Evolutionary conservation across 495 filamentous ascomycete species (phyloP).

Genomic region (Astrothelium macrocarpum): DNA sequence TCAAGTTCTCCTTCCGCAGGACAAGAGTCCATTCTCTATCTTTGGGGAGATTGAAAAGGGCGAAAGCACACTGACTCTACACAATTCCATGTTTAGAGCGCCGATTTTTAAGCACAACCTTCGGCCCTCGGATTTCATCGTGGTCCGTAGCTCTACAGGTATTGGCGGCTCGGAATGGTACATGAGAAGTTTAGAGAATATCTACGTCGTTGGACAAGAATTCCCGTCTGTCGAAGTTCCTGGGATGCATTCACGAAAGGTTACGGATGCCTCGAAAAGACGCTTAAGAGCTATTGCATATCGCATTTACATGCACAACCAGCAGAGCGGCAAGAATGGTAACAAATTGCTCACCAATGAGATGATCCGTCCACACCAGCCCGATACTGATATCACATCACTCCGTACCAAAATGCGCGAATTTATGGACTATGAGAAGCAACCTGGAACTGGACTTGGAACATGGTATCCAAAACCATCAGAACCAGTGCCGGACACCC

Average conservation of each 20-base stretch:
- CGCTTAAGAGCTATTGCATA: constrained; percentile 92
- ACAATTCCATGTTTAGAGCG: constrained; percentile 91
- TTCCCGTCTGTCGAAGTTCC: constrained; percentile 88
- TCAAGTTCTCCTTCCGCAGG: constrained; percentile 74
- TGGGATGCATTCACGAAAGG: constrained; percentile 82
- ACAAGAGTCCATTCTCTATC: constrained; percentile 88
- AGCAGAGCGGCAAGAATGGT: constrained; percentile 28
- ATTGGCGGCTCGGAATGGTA: constrained; percentile 64
- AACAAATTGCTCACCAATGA: constrained; percentile 28
- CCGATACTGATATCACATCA: constrained; percentile 76
- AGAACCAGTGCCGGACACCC: constrained; percentile 65
- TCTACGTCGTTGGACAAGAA: constrained; percentile 83
- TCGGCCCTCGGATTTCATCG: constrained; percentile 75
- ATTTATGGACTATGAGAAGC: constrained; percentile 80
- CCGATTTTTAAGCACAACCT: constrained; percentile 82
- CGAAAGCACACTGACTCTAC: constrained; percentile 76
- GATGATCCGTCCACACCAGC: constrained; percentile 72
- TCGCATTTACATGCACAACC: constrained; percentile 66
- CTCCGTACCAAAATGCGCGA: constrained; percentile 95
- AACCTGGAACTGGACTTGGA: constrained; percentile 36
- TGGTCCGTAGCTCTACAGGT: constrained; percentile 68
- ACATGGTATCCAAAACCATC: constrained; percentile 69
- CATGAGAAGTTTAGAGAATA: constrained; percentile 75
- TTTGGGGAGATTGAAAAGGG: constrained; percentile 90
- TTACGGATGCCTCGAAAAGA: constrained; percentile 90